Evolutionary conservation across 2,329 filamentous ascomycete genomes (phyloP), one percentile per base, ranked within the genome.

Genomic region (Didymella pomorum): DNA sequence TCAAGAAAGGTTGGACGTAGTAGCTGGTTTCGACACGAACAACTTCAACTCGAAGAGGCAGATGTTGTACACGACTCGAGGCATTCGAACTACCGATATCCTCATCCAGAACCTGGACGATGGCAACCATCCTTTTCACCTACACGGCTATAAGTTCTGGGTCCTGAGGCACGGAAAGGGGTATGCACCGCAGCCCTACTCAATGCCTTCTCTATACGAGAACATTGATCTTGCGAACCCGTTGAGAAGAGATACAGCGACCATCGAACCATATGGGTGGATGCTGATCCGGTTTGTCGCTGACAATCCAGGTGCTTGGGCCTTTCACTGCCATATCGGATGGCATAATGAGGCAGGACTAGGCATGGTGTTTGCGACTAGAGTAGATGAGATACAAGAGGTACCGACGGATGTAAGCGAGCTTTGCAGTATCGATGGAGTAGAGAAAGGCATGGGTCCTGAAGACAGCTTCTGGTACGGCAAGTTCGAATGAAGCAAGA

Each of bases 281-380:
- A 83, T 89, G 23, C 85, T 92, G 11, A 70, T 94, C 11, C 70
- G 80, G 0, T 82, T 83, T 61, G 65, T 76, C 56, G 86, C 88
- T 1, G 82, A 90, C 69, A 91, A 91, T 64, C 86, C 89, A 11
- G 88, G 87, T 64, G 68, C 74, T 59, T 79, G 81, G 80, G 68
- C 81, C 14, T 82, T 93, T 79, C 90, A 93, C 76, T 93, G 90
- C 76, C 91, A 94, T 72, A 89, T 93, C 52, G 89, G 91, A 71
- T 94, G 73, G 77, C 74, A 77, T 57, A 63, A 60, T n/a, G 70
- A 73, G 48, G 71, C 71, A 2, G 74, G 74, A 16, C 48, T 76
- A 51, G 58, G 82, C 29, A 88, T 88, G 86, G 84, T 87, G 70
- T 81, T 89, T 52, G 65, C 86, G 26, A 82, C 80, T 8, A 75